Evolutionary conservation across 1,139 yeast genomes (phyloP), one percentile per base, ranked within the genome.

Genomic region (Lodderomyces parapsilosis): DNA sequence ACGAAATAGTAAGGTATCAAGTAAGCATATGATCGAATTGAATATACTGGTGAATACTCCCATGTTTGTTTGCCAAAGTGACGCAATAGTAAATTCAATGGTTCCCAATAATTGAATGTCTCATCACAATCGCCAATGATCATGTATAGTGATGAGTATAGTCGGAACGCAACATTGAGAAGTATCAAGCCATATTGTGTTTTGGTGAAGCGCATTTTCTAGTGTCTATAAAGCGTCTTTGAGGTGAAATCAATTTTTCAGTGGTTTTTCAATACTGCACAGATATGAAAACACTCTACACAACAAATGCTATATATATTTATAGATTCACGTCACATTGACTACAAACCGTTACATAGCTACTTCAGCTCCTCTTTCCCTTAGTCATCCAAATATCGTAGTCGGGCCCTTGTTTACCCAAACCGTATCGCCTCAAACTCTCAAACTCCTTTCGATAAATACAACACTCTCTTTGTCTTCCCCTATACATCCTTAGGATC

Each of bases 41-140:
- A 90, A 57, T 79, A 89, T 43, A 77, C 87, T 0, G 98, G 97
- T 0, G 96, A 88, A 60, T 91, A 91, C 58, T 91, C 98, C 98
- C 97, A 91, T 0, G 98, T 91, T 62, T 90, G 90, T 53, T 89
- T 86, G 2, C 98, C 99, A 60, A 87, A 89, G 2, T 85, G 86
- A 51, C 96, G 77, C 2, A 85, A 66, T 31, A 91, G 56, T 43
- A 86, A 72, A 58, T 91, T 93, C 46, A 91, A 69, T 0, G 99
- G 97, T 53, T 91, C 99, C 93, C 91, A 90, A 64, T 88, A 91
- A 57, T 91, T 91, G 74, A 80, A 91, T 31, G 80, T 75, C 60
- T 86, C 95, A 60, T 89, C 96, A 59, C 96, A 88, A 57, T 89
- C 96, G 1, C 91, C 78, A 22, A 89, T 83, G 34, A 86, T 82